These are phyloP conservation scores for Salvia miltiorrhiza DNA, from an alignment of 257 asterid genomes.

Conservation along the genomic window DNA sequence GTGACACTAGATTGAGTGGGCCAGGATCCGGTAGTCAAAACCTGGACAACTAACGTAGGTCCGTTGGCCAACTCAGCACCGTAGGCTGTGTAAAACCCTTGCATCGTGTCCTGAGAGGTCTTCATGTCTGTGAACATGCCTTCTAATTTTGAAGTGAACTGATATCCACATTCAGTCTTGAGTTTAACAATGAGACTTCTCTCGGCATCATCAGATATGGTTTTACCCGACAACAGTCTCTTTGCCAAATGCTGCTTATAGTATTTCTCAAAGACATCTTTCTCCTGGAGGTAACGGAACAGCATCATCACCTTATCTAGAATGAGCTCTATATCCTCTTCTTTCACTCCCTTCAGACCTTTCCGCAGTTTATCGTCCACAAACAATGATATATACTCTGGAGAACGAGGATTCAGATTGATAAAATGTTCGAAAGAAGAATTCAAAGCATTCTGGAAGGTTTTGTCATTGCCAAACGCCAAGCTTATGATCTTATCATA, in stretches of 20 bases:
- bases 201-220: slow-evolving; percentile 58
- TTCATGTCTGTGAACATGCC: slow-evolving; percentile 77
- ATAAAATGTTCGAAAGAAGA: slow-evolving; percentile 58
- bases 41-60: slow-evolving; percentile 51
- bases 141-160: slow-evolving; percentile 62
- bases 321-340: slow-evolving; percentile 51
- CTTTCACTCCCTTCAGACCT: slow-evolving; percentile 56
- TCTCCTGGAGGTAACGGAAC: slow-evolving; percentile 67
- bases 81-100: slow-evolving; percentile 39
- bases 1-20: slow-evolving; percentile 51
- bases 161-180: slow-evolving; percentile 69
- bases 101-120: slow-evolving; percentile 65
- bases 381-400: slow-evolving; percentile 58
- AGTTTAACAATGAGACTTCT: slow-evolving; percentile 61
- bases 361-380: slow-evolving; percentile 59
- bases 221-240: slow-evolving; percentile 56
- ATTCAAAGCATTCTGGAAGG: slow-evolving; percentile 60
- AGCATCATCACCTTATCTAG: slow-evolving; percentile 67
- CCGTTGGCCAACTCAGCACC: slow-evolving; percentile 39
- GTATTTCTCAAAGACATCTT: slow-evolving; percentile 64
- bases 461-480: slow-evolving; percentile 54
- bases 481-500: slow-evolving; percentile 50
- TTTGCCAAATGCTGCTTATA: slow-evolving; percentile 68
- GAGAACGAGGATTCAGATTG: slow-evolving; percentile 58
- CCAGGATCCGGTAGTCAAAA: slow-evolving; percentile 66